Conservation (phyloP, 1,284 basidiomycete genomes). For the Rhizoctonia solani region DNA sequence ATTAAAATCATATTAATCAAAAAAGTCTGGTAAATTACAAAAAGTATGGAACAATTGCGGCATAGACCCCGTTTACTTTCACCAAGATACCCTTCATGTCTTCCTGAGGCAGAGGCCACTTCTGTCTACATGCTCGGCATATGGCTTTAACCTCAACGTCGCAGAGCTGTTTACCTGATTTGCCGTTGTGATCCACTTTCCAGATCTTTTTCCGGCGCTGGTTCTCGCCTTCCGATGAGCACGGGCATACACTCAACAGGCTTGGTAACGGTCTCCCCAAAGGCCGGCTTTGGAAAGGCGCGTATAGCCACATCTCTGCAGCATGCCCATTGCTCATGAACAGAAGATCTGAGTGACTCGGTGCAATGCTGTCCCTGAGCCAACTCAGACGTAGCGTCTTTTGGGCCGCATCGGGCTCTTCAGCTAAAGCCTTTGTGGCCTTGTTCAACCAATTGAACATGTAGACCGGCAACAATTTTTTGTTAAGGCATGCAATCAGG, state of each 20-base stretch:
- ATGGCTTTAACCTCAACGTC: not conserved
- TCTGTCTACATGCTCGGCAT: slow-evolving; percentile 1
- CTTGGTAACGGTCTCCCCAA: slow-evolving; percentile 15
- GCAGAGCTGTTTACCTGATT: not conserved
- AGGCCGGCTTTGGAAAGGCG: slow-evolving; percentile 23
- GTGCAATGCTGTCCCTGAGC: not conserved
- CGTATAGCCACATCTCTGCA: slow-evolving; percentile 4
- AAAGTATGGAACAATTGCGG: slow-evolving; percentile 19
- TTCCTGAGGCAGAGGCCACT: slow-evolving; percentile 8
- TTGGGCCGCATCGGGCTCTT: not conserved
- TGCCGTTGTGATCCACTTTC: slow-evolving; percentile 7
- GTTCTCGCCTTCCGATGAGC: not conserved
- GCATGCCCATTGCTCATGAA: not conserved
- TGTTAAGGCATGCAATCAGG: too few relatives aligned
- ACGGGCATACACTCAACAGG: not conserved
- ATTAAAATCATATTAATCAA: too few relatives aligned
- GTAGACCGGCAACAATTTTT: not conserved
- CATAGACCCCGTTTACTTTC: not conserved
- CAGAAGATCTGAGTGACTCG: slow-evolving; percentile 8
- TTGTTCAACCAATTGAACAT: not conserved
- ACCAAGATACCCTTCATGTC: not conserved
- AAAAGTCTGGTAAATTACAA: not conserved
- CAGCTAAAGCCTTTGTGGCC: not conserved
- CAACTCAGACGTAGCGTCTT: not conserved
- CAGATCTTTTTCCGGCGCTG: not conserved